Evolutionary conservation across 2,329 filamentous ascomycete species (phyloP).

Genomic region (Fusarium sp.): DNA sequence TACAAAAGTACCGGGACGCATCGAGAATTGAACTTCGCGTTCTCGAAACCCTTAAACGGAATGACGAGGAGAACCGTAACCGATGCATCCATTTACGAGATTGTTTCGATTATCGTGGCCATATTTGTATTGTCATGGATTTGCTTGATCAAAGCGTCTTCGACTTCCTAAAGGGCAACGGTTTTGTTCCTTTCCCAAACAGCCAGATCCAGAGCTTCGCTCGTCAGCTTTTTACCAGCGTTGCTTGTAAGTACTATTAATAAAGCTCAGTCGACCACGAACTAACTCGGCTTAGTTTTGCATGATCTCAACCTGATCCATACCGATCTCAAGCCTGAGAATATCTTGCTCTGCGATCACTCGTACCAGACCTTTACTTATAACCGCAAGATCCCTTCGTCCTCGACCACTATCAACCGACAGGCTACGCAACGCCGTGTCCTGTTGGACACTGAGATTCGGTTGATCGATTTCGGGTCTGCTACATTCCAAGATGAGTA

Average conservation of each 20-base stretch:
- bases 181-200: slow-evolving; percentile 96
- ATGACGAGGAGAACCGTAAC: slow-evolving; percentile 92
- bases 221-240: slow-evolving; percentile 95
- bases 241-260: slow-evolving; percentile 80
- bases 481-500: slow-evolving; percentile 81
- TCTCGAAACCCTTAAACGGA: slow-evolving; percentile 88
- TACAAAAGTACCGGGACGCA: slow-evolving; percentile 97
- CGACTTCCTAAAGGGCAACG: slow-evolving; percentile 95
- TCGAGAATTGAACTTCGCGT: slow-evolving; percentile 95
- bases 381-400: slow-evolving; percentile 76
- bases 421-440: slow-evolving; percentile 74
- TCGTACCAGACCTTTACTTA: slow-evolving; percentile 78
- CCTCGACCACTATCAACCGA: slow-evolving; percentile 69
- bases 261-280: neutral
- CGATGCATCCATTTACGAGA: slow-evolving; percentile 96
- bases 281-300: slow-evolving; percentile 71
- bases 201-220: slow-evolving; percentile 99
- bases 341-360: slow-evolving; percentile 75
- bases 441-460: slow-evolving; percentile 75
- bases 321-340: slow-evolving; percentile 81
- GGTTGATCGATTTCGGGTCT: slow-evolving; percentile 78
- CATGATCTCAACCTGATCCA: slow-evolving; percentile 98
- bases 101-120: slow-evolving; percentile 96
- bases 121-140: slow-evolving; percentile 89
- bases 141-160: slow-evolving; percentile 95